Base-by-base conservation (phyloP, 2,329 filamentous ascomycete species). In the Penicillium sp. region DNA sequence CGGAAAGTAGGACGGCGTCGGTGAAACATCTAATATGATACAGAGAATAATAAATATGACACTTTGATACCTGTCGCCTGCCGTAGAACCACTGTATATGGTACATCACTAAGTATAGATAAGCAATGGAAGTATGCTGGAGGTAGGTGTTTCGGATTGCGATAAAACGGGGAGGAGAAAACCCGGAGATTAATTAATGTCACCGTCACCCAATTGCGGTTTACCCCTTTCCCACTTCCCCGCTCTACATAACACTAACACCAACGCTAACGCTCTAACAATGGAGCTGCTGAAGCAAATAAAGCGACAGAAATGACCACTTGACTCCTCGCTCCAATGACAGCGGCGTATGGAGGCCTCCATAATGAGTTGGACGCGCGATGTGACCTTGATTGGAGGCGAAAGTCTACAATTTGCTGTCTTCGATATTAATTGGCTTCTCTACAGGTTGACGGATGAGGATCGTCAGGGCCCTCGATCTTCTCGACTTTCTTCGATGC, bases 391-490 rank as follows among this genome's bases (percentile, higher is more conserved):
- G 46, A 46, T 46, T 33, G 37, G 43, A 44, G 50, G 46, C 47
- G 44, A 44, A 56, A 53, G 46, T 49, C 37, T 46, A 42, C 25
- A 31, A 9, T 9, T 44, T 46, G 31, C 35, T 23, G 13, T 7
- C 47, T 1, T 7, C 27, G 25, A 5, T n/a, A 38, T 4, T 54
- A 50, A 61, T 61, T 61, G 58, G 58, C 47, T 10, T 5, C 20
- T 12, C 25, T 25, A 40, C 42, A 42, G 54, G 49, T 59, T 58
- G 54, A 58, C 49, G 44, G 53, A 41, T n/a, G 29, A 52, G 48
- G 58, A 61, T 61, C 57, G 46, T 43, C 58, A 61, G 52, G 54
- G 57, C 46, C 32, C 12, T 51, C 37, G 6, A 18, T 10, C 9
- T 18, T 31, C 29, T 55, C 43, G 20, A 43, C 33, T 20, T 46